Base-by-base conservation (phyloP, 164 flowering plant genomes). In the Amborella trichopoda region DNA sequence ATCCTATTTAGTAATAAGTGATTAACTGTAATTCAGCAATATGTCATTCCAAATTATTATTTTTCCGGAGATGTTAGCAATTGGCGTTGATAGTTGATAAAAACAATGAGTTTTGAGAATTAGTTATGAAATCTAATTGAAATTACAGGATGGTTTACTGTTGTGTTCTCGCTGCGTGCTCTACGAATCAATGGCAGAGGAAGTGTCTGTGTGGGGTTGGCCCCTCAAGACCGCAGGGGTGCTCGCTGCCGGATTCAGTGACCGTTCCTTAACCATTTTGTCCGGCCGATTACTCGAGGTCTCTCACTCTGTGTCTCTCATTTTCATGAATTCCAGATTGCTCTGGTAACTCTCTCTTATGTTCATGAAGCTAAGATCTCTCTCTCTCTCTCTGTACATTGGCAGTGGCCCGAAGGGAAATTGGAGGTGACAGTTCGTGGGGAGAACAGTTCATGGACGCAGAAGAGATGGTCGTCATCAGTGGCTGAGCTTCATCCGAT, bases 121-220 rank as follows among this genome's bases (percentile, higher is more conserved):
- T 30, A 6, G 34, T 30, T 6, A 6, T 30, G 34, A 30, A 30
- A 6, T 30, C 13, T 6, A 30, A 30, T 6, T 6, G 6, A 30
- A 6, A 30, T 6, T 63, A 21, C 61, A 82, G 93, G 85, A 68
- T 53, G 87, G 80, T 40, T 60, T 65, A 59, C 56, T 81, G 6
- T 41, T 82, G 40, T 48, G 40, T 49, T 75, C 95, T 2, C 54
- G 64, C 10, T 80, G 93, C 44, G 52, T 42, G 18, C 32, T 89
- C 55, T 82, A 73, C 65, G 69, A 69, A 63, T 82, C 93, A 0
- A 47, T 49, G 12, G 44, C 56, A 8, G 93, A 82, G 56, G 85
- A 84, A 54, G 76, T 89, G 23, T 69, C 74, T 48, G 56, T 89
- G 23, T 80, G 95, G 95, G 97, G 97, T 39, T 89, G 97, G 95